Evolutionary conservation across 257 asterid genomes (phyloP).

Genomic region (Lycium barbarum): DNA sequence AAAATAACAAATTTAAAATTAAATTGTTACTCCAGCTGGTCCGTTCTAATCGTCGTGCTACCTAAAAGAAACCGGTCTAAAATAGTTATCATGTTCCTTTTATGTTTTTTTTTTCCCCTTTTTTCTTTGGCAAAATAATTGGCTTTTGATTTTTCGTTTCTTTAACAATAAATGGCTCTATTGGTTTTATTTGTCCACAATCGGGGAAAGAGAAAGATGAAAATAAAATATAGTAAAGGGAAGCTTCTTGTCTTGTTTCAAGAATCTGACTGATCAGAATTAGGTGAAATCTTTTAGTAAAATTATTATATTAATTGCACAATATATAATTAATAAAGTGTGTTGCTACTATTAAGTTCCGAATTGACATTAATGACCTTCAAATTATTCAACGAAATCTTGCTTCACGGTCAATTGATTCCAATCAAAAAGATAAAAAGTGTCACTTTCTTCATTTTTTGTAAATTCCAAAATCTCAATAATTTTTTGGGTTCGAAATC

Average conservation of each 20-base stretch:
- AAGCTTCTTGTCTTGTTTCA: constrained; percentile 57
- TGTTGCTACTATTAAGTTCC: neutral
- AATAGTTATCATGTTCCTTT: neutral
- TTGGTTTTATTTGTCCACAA: neutral
- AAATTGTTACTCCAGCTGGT: too few species aligned
- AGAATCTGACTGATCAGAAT: constrained; percentile 53
- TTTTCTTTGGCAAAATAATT: constrained; percentile 8
- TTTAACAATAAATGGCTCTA: constrained; percentile 19
- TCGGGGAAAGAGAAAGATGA: constrained; percentile 22
- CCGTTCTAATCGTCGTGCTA: too few species aligned
- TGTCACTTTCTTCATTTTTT: constrained; percentile 16
- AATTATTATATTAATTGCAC: constrained; percentile 33
- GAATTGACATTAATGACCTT: constrained; percentile 45
- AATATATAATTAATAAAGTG: constrained; percentile 13
- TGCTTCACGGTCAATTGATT: neutral
- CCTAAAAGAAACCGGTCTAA: too few species aligned
- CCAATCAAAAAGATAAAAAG: neutral
- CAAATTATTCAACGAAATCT: neutral
- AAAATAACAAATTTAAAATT: too few species aligned
- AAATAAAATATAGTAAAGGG: constrained; percentile 38
- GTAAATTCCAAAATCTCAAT: neutral
- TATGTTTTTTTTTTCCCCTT: neutral
- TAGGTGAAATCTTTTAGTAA: constrained; percentile 50
- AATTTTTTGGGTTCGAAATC: neutral
- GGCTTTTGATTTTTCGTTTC: constrained; percentile 6